phyloP scores from a whole-genome alignment of 805 yeast species.

The Barnettozyma salicaria region DNA sequence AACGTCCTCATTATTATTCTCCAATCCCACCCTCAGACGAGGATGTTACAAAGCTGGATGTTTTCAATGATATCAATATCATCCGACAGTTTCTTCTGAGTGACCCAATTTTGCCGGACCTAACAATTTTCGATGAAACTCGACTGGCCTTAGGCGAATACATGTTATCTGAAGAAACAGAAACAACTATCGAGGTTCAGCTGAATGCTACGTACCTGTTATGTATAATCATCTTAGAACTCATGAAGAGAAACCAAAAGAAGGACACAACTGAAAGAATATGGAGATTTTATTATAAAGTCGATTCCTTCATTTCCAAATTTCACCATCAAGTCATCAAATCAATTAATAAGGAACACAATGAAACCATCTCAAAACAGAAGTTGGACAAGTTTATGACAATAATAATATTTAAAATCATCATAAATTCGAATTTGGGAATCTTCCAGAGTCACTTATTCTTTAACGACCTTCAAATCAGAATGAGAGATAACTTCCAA shows the following conservation, averaged over 20 bases:
- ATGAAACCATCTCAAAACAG: not conserved
- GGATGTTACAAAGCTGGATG: not conserved
- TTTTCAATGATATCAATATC: slow-evolving; percentile 4
- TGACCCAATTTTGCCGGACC: slow-evolving; percentile 1
- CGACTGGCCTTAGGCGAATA: slow-evolving; percentile 2
- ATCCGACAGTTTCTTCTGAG: slow-evolving; percentile 2
- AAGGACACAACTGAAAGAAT: not conserved
- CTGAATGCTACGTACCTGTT: slow-evolving; percentile 1
- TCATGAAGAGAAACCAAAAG: slow-evolving; percentile 1
- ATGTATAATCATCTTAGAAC: slow-evolving; percentile 2
- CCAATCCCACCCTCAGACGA: not conserved
- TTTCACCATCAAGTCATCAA: not conserved
- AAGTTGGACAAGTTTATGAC: slow-evolving; percentile 3
- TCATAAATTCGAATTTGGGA: slow-evolving; percentile 18
- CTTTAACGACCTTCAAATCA: not conserved
- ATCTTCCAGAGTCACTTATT: slow-evolving; percentile 14
- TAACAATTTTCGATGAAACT: slow-evolving; percentile 1
- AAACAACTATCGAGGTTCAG: not conserved
- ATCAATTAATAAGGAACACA: not conserved
- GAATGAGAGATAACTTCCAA: not conserved
- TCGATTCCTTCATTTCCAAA: slow-evolving; percentile 1
- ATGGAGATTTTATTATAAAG: not conserved
- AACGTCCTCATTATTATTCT: not conserved
- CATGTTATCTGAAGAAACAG: slow-evolving; percentile 1
- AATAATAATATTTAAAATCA: slow-evolving; percentile 11